Percentiles rank a stretch among this genome's conserved stretches.
These are phyloP conservation scores for Teratosphaeria zuluensis DNA, from an alignment of 2,329 filamentous ascomycete genomes.

Conservation along the genomic window DNA sequence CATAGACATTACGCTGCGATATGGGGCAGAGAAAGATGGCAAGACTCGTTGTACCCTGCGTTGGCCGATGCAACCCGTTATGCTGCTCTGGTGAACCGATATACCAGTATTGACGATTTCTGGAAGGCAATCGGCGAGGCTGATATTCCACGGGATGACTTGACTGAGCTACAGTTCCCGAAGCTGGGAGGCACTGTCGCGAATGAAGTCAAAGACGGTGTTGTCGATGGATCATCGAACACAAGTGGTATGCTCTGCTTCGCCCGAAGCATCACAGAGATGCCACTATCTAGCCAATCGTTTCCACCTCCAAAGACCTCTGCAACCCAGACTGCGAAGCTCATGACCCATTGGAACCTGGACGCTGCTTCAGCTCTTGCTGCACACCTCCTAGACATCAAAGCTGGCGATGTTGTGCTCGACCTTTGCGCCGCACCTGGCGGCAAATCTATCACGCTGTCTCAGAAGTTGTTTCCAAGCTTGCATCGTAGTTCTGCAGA, in stretches of 20 bases:
- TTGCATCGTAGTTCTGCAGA: conserved; percentile 3
- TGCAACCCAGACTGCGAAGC: not conserved
- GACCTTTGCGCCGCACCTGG: conserved; percentile 34
- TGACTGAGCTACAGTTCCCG: not conserved
- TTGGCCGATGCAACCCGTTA: conserved; percentile 16
- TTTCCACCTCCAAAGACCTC: conserved; percentile 13
- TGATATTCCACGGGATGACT: not conserved
- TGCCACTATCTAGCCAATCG: not conserved
- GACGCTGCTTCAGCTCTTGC: conserved; percentile 27
- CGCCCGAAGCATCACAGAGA: not conserved
- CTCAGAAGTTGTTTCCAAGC: conserved; percentile 24
- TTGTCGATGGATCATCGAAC: not conserved
- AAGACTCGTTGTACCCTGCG: conserved; percentile 17
- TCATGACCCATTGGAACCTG: conserved; percentile 23
- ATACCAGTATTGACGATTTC: conserved; percentile 10
- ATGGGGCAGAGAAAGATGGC: conserved; percentile 22
- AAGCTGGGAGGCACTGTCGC: not conserved
- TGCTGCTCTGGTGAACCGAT: conserved; percentile 20
- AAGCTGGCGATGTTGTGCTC: conserved; percentile 29
- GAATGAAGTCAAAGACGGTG: not conserved
- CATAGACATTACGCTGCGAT: conserved; percentile 21
- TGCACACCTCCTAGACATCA: conserved; percentile 26
- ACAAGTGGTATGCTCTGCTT: conserved; percentile 1
- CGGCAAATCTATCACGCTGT: conserved; percentile 27
- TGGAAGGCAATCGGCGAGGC: conserved; percentile 7